Evolutionary conservation across 345 rosid species (phyloP).

Genomic region (Rhizophora apiculata): DNA sequence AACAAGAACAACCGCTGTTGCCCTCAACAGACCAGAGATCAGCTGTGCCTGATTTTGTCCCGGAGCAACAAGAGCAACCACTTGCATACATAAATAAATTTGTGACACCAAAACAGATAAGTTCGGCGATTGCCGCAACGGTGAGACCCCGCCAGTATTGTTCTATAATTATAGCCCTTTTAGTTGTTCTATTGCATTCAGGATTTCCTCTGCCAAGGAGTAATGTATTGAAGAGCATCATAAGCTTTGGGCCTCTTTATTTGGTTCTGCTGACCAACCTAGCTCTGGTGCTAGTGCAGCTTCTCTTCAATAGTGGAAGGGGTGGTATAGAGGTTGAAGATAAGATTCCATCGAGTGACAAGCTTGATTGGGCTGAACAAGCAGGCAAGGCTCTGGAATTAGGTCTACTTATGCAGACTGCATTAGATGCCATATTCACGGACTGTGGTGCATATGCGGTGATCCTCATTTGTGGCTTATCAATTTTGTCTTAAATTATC

Average conservation of each 20-base stretch:
- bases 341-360: slow-evolving; percentile 23
- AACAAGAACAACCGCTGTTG: slow-evolving; percentile 22
- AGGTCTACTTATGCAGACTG: slow-evolving; percentile 54
- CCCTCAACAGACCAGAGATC: slow-evolving; percentile 32
- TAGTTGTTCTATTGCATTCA: slow-evolving; percentile 47
- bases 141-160: slow-evolving; percentile 43
- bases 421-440: slow-evolving; percentile 58
- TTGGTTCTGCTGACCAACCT: slow-evolving; percentile 56
- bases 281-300: slow-evolving; percentile 46
- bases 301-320: slow-evolving; percentile 35
- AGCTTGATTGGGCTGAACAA: slow-evolving; percentile 51
- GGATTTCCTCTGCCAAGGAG: slow-evolving; percentile 57
- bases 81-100: slow-evolving; percentile 2
- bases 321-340: slow-evolving; percentile 19
- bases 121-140: slow-evolving; percentile 54
- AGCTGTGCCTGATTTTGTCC: slow-evolving; percentile 22
- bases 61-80: slow-evolving; percentile 21
- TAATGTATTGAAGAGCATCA: slow-evolving; percentile 28
- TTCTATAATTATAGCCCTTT: slow-evolving; percentile 42
- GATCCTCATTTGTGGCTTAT: slow-evolving; percentile 54
- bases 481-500: slow-evolving; percentile 28
- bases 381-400: slow-evolving; percentile 62
- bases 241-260: slow-evolving; percentile 66
- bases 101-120: slow-evolving; percentile 48
- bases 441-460: slow-evolving; percentile 64